Percentiles rank a stretch among this genome's conserved stretches.
These are phyloP conservation scores for Calocybe indica DNA, from an alignment of 768 basidiomycete genomes.

Conservation along the genomic window DNA sequence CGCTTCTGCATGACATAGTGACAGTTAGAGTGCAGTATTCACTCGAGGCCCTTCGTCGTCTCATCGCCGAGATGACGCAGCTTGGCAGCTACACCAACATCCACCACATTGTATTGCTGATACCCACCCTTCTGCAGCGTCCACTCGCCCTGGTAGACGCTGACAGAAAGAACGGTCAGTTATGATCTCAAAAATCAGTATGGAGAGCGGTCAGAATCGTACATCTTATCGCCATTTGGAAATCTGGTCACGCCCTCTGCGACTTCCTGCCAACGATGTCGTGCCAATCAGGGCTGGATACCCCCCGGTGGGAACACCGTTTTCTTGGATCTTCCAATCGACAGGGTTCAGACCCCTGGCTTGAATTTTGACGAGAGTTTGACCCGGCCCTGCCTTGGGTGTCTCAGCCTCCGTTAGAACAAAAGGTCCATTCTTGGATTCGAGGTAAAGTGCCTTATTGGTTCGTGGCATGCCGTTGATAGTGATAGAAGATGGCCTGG, in stretches of 20 bases:
- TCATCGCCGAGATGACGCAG: neutral
- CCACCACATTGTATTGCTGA: no score
- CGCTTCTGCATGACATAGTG: no score
- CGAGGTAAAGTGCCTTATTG: no score
- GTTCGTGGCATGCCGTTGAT: no score
- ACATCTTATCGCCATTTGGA: slow-evolving; percentile 48
- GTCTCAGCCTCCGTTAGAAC: no score
- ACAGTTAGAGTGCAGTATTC: no score
- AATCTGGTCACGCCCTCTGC: slow-evolving; percentile 43
- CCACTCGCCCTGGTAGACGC: no score
- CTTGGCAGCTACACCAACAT: neutral
- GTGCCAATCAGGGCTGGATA: slow-evolving; percentile 42
- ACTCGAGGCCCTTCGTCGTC: no score
- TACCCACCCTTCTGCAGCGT: neutral
- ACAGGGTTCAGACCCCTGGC: slow-evolving; percentile 47
- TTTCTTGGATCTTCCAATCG: slow-evolving; percentile 44
- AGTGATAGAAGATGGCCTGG: no score
- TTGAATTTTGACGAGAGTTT: slow-evolving; percentile 41
- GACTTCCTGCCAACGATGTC: slow-evolving; percentile 44
- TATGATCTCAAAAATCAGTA: no score
- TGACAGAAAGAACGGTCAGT: slow-evolving; percentile 20
- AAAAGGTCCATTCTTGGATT: no score
- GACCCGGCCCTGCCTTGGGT: slow-evolving; percentile 37
- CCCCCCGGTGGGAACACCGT: slow-evolving; percentile 23
- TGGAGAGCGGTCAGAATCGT: slow-evolving; percentile 8